phyloP scores from a whole-genome alignment of 2,329 filamentous ascomycete species.

The Periconia sp. region DNA sequence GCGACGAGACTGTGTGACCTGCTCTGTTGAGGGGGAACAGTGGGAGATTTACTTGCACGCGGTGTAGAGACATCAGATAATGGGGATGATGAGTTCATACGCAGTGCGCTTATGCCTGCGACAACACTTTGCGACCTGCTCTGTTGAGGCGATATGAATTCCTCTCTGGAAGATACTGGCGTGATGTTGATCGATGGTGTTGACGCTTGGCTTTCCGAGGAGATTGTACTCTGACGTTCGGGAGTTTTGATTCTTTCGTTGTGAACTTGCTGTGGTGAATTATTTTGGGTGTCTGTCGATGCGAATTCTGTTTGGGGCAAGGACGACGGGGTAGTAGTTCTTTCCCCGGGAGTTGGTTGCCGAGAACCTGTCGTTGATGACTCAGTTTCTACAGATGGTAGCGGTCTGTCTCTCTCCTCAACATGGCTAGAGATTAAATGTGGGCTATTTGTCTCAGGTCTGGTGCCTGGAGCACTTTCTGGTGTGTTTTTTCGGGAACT shows the following conservation, averaged over 20 bases:
- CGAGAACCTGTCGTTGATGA: neutral
- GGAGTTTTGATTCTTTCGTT: conserved; percentile 6
- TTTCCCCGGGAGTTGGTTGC: too few relatives aligned
- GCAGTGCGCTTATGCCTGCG: neutral
- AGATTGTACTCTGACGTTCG: neutral
- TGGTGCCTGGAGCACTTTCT: too few relatives aligned
- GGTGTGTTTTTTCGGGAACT: too few relatives aligned
- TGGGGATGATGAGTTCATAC: too few relatives aligned
- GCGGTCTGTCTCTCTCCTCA: conserved; percentile 10
- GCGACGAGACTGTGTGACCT: conserved; percentile 6
- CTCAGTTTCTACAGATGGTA: conserved; percentile 13
- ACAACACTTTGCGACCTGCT: conserved; percentile 5
- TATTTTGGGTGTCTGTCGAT: too few relatives aligned
- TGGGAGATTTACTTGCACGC: neutral
- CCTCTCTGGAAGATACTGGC: neutral
- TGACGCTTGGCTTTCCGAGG: conserved; percentile 3
- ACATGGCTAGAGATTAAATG: neutral
- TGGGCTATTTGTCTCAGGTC: neutral
- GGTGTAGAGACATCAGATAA: too few relatives aligned
- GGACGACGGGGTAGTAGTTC: too few relatives aligned
- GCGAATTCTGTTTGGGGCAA: too few relatives aligned
- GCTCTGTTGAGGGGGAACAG: neutral
- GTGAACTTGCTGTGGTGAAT: neutral
- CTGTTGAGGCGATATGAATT: neutral
- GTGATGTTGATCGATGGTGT: conserved; percentile 13